These are phyloP conservation scores for Beauveria medogensis DNA, from an alignment of 2,329 filamentous ascomycete species.

Conservation along the genomic window DNA sequence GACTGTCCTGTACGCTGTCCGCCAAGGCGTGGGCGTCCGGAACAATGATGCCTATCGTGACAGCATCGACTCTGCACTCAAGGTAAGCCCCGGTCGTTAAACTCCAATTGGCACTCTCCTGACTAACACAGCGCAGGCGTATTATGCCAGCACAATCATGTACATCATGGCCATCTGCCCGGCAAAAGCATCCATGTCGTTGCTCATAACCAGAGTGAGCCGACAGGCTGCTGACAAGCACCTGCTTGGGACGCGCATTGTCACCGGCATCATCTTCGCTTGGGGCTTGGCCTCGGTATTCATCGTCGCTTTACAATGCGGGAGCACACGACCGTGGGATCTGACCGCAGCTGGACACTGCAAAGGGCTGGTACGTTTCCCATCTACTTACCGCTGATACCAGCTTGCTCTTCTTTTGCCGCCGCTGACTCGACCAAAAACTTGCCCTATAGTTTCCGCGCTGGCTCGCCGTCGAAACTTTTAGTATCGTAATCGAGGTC, in stretches of 20 bases:
- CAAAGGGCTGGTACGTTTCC: background rate
- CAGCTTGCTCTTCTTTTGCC: background rate
- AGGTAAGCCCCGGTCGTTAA: slow-evolving; percentile 1
- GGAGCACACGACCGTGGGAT: slow-evolving; percentile 10
- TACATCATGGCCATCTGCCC: slow-evolving; percentile 14
- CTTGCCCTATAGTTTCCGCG: slow-evolving; percentile 9
- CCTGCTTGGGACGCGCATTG: slow-evolving; percentile 8
- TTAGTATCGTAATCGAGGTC: slow-evolving; percentile 13
- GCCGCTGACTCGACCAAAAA: background rate
- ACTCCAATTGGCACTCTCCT: no score
- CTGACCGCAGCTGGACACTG: background rate
- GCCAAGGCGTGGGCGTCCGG: slow-evolving; percentile 12
- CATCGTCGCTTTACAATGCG: slow-evolving; percentile 13
- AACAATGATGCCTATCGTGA: background rate
- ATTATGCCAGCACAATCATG: slow-evolving; percentile 12
- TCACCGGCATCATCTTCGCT: slow-evolving; percentile 3
- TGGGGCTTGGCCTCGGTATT: slow-evolving; percentile 12
- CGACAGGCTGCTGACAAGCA: slow-evolving; percentile 11
- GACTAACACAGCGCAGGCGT: background rate
- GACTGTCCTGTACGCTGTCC: slow-evolving; percentile 9
- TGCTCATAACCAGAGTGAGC: slow-evolving; percentile 13
- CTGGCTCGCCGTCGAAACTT: slow-evolving; percentile 12
- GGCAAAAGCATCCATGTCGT: slow-evolving; percentile 15
- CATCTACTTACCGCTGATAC: background rate
- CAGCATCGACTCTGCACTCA: slow-evolving; percentile 7